Evolutionary conservation across 495 filamentous ascomycete species (phyloP).

Genomic region (Tetracladium setigerum): DNA sequence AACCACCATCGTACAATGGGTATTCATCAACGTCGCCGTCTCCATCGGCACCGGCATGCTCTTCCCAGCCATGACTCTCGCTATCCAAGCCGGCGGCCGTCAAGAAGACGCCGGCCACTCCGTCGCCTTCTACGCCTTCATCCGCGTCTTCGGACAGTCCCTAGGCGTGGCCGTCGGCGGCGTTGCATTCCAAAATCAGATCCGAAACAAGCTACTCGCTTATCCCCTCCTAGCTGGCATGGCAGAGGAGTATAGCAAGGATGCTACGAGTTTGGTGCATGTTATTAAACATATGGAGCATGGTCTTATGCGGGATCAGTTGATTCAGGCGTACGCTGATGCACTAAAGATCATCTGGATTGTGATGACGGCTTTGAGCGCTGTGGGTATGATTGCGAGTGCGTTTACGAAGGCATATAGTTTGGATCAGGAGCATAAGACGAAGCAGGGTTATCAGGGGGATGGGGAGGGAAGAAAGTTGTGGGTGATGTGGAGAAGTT

Average conservation of each 20-base stretch:
- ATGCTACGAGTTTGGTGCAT: conserved; percentile 52
- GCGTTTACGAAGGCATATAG: conserved; percentile 13
- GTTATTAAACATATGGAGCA: conserved; percentile 49
- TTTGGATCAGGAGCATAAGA: conserved; percentile 16
- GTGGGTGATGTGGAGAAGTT: not conserved
- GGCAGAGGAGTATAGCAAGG: conserved; percentile 42
- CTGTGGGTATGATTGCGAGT: conserved; percentile 12
- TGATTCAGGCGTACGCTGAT: conserved; percentile 49
- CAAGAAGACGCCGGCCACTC: conserved; percentile 46
- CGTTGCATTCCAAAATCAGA: conserved; percentile 52
- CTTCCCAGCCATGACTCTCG: conserved; percentile 40
- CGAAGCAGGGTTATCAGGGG: conserved; percentile 8
- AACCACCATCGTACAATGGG: conserved; percentile 38
- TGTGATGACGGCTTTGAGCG: conserved; percentile 32
- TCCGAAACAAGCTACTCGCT: conserved; percentile 36
- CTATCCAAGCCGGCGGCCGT: conserved; percentile 35
- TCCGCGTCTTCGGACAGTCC: conserved; percentile 47
- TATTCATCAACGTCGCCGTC: conserved; percentile 44
- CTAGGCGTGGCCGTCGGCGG: conserved; percentile 44
- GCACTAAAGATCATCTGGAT: conserved; percentile 51
- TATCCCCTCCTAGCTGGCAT: conserved; percentile 34
- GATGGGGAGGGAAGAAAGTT: not conserved
- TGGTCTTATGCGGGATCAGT: conserved; percentile 27
- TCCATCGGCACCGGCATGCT: conserved; percentile 50
- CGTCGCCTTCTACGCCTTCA: conserved; percentile 50